Percentiles rank a stretch among this genome's conserved stretches.
Evolutionary conservation across 257 asterid species (phyloP).

Genomic region (Solanum pimpinellifolium): DNA sequence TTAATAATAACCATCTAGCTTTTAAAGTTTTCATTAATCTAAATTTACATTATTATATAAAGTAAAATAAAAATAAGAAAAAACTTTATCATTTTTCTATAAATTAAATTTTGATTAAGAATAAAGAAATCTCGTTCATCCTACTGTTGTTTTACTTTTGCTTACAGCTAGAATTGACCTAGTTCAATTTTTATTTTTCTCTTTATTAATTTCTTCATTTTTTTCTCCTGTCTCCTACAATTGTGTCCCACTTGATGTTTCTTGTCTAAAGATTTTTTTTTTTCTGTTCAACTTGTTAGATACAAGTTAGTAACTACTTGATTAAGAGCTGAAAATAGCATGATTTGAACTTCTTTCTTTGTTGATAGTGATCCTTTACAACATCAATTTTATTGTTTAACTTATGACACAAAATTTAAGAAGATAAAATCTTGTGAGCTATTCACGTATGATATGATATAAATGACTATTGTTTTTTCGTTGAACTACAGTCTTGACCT

Average conservation of each 20-base stretch:
- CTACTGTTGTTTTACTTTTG: background rate
- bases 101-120: background rate
- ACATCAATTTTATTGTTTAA: background rate
- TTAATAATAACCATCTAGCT: background rate
- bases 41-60: background rate
- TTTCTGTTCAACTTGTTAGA: background rate
- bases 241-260: background rate
- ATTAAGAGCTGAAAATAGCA: background rate
- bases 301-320: background rate
- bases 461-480: no score
- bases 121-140: background rate
- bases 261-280: background rate
- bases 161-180: background rate
- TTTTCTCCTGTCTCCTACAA: background rate
- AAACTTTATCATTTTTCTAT: background rate
- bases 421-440: accelerated
- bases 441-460: no score
- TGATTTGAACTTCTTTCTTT: background rate
- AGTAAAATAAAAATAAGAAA: background rate
- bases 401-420: background rate
- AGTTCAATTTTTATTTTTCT: background rate
- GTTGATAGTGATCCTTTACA: background rate
- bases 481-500: no score
- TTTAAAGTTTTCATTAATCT: background rate
- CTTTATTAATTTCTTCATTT: background rate